Conservation (phyloP, 768 basidiomycete genomes). For the Cystobasidium onofrii region DNA sequence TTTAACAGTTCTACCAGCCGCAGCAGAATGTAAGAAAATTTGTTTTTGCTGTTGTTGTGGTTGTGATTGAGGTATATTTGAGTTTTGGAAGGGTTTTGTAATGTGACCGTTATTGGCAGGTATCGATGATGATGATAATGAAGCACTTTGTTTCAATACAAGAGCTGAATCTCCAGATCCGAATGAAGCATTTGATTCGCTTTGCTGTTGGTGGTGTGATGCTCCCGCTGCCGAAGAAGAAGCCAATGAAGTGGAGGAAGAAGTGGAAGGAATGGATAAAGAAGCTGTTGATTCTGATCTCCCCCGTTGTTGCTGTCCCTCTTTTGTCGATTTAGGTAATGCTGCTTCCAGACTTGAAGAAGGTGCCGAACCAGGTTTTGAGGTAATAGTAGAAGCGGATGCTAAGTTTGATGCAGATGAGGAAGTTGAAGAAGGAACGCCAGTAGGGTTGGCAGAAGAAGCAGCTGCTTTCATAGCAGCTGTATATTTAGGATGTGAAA, state of each 20-base stretch:
- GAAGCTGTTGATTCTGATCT: neutral
- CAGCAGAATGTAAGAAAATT: neutral
- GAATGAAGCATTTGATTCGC: neutral
- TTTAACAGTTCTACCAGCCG: slow-evolving; percentile 8
- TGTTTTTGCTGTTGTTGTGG: neutral
- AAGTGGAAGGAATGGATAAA: too few species aligned
- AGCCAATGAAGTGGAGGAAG: neutral
- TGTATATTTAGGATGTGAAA: slow-evolving; percentile 8
- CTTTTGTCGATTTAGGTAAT: neutral
- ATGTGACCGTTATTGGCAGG: neutral
- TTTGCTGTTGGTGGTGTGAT: neutral
- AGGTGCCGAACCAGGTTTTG: neutral
- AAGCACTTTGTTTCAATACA: neutral
- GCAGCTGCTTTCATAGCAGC: slow-evolving; percentile 1
- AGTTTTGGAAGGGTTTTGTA: neutral
- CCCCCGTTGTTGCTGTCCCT: neutral
- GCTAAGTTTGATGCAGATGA: too few species aligned
- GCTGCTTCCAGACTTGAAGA: neutral
- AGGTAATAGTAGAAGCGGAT: neutral
- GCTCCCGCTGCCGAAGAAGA: neutral
- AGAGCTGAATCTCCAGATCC: slow-evolving; percentile 14
- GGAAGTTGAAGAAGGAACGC: too few species aligned
- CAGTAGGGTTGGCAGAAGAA: neutral
- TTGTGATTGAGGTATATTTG: neutral
- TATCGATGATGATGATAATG: too few species aligned